These are phyloP conservation scores for Evansstolkia leycettana DNA, from an alignment of 495 filamentous ascomycete species.

Conservation along the genomic window DNA sequence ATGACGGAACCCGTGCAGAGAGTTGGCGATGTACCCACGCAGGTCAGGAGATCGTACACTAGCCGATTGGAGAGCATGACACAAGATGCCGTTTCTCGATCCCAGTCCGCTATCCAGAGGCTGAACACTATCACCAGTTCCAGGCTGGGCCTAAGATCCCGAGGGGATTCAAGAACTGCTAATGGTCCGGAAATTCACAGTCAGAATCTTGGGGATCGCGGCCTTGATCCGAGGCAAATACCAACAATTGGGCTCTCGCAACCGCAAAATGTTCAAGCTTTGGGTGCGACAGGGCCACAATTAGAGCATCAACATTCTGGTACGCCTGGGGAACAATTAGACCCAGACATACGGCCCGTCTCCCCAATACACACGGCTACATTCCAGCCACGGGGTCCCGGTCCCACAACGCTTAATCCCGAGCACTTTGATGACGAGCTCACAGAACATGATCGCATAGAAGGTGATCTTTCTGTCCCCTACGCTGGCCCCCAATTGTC, in stretches of 20 bases:
- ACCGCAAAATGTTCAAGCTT: neutral
- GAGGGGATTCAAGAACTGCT: constrained; percentile 10
- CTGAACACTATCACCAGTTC: constrained; percentile 17
- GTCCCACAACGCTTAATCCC: neutral
- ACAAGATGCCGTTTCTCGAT: constrained; percentile 3
- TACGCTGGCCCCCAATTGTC: neutral
- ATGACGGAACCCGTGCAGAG: constrained; percentile 7
- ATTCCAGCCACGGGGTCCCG: neutral
- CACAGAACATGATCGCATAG: neutral
- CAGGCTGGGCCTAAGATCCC: constrained; percentile 9
- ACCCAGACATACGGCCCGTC: neutral
- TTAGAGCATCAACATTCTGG: neutral
- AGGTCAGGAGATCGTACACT: constrained; percentile 14
- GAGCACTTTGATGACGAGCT: neutral
- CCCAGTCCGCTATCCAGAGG: constrained; percentile 21
- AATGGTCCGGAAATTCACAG: too few relatives aligned
- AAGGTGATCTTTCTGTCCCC: neutral
- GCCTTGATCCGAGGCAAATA: constrained; percentile 8
- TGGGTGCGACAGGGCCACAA: neutral
- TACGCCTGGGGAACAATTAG: neutral
- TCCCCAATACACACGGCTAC: neutral
- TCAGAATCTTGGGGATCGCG: too few relatives aligned
- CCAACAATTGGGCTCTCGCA: neutral
- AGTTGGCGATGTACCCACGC: constrained; percentile 2
- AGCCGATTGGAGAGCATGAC: constrained; percentile 10